Evolutionary conservation across 495 filamentous ascomycete genomes (phyloP).

Genomic region (Penicillium subrubescens): DNA sequence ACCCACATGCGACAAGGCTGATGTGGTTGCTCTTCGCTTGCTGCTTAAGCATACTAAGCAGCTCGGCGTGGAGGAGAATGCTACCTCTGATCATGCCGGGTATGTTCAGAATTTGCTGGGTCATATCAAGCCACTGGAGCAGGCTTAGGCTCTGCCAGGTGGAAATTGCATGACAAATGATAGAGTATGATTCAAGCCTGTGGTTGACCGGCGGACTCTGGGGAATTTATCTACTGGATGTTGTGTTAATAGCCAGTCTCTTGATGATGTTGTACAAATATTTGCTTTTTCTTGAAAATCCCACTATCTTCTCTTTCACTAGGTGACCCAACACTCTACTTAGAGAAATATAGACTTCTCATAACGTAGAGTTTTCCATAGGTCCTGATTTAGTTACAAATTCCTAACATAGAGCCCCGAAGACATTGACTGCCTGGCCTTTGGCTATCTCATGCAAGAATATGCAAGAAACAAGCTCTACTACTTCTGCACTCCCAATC

Average conservation of each 20-base stretch:
- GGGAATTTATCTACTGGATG: background rate
- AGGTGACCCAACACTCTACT: no score
- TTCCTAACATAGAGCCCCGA: no score
- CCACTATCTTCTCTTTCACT: no score
- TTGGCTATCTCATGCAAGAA: no score
- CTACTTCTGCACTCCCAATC: background rate
- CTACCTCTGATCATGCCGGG: background rate
- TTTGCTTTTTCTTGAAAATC: no score
- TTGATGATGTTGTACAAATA: no score
- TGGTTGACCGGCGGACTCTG: background rate
- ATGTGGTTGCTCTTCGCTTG: background rate
- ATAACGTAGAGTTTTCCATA: no score
- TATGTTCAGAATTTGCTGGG: background rate
- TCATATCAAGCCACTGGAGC: background rate
- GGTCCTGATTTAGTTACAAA: no score
- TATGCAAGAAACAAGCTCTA: background rate
- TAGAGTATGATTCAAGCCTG: background rate
- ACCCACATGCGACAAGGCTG: background rate
- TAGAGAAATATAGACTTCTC: no score
- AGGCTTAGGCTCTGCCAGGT: background rate
- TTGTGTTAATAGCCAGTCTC: no score
- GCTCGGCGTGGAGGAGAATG: background rate
- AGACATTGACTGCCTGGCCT: no score
- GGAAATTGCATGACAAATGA: background rate
- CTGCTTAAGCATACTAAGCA: background rate